Conservation (phyloP, 2,329 filamentous ascomycete genomes). For the Colletotrichum lentis region DNA sequence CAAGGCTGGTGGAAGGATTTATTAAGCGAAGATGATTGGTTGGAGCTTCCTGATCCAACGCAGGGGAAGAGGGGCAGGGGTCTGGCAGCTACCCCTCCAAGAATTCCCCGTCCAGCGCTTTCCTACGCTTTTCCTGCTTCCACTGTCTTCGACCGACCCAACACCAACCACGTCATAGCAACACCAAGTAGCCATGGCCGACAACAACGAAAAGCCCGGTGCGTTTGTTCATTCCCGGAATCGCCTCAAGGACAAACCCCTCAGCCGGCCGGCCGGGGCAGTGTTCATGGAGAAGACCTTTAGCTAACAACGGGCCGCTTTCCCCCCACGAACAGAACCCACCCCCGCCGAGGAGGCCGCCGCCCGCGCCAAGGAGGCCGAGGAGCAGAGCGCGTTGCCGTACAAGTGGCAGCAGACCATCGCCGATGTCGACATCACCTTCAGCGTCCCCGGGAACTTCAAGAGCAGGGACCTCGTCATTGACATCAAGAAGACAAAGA, state of each 20-base stretch:
- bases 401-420: constrained; percentile 99
- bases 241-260: too few relatives aligned
- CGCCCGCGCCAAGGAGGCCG: constrained; percentile 74
- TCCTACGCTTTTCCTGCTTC: constrained; percentile 35
- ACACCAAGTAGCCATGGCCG: constrained; percentile 48
- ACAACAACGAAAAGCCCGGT: constrained; percentile 54
- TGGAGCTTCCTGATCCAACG: constrained; percentile 7
- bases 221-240: not conserved
- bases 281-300: not conserved
- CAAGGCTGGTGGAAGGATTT: constrained; percentile 29
- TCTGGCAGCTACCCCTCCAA: constrained; percentile 40
- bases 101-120: constrained; percentile 30
- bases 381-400: constrained; percentile 88
- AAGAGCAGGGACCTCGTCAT: constrained; percentile 87
- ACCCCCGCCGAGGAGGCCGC: constrained; percentile 66
- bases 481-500: constrained; percentile 78
- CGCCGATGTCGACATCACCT: constrained; percentile 81
- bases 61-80: constrained; percentile 14
- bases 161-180: constrained; percentile 12
- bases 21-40: constrained; percentile 31
- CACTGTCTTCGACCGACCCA: constrained; percentile 39
- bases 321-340: constrained; percentile 55
- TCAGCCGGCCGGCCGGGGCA: not conserved
- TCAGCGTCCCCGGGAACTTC: constrained; percentile 80
- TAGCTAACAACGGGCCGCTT: constrained; percentile 49